A percentile compares a stretch with the other conserved stretches of the same genome.
Evolutionary conservation across 257 asterid species (phyloP).

Genomic region (Solanum piurae): DNA sequence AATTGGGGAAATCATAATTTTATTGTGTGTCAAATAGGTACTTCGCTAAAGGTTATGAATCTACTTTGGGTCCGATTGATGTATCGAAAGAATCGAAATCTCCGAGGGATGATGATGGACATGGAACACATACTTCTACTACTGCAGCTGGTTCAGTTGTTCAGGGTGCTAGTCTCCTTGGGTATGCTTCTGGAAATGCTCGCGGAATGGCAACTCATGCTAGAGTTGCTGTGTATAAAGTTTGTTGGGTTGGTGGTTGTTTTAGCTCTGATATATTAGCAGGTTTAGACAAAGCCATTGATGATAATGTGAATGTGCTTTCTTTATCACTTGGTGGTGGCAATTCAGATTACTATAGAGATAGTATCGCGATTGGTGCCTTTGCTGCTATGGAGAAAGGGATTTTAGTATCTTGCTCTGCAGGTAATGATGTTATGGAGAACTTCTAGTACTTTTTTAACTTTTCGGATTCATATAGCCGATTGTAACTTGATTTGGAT

Average conservation of each 20-base stretch:
- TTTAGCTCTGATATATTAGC: slow-evolving; percentile 53
- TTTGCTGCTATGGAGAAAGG: slow-evolving; percentile 69
- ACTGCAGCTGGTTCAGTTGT: slow-evolving; percentile 55
- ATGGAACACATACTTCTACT: slow-evolving; percentile 64
- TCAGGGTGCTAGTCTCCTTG: slow-evolving; percentile 37
- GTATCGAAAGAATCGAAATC: slow-evolving; percentile 27
- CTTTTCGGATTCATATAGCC: background rate
- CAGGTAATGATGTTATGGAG: slow-evolving; percentile 26
- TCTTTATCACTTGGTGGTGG: slow-evolving; percentile 54
- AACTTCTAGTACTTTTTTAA: background rate
- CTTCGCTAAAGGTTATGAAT: slow-evolving; percentile 31
- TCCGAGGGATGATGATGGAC: slow-evolving; percentile 63
- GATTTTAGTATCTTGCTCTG: slow-evolving; percentile 51
- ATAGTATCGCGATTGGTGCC: slow-evolving; percentile 44
- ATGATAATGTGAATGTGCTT: slow-evolving; percentile 56
- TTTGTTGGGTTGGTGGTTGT: slow-evolving; percentile 51
- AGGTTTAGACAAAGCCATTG: slow-evolving; percentile 54
- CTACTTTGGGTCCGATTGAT: slow-evolving; percentile 32
- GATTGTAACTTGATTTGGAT: background rate
- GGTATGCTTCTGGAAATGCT: slow-evolving; percentile 50
- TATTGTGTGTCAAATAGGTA: slow-evolving; percentile 7
- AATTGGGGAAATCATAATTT: too few relatives aligned
- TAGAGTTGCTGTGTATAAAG: slow-evolving; percentile 53
- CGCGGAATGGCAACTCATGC: slow-evolving; percentile 70
- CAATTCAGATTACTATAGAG: slow-evolving; percentile 23